phyloP scores from a whole-genome alignment of 2,329 filamentous ascomycete genomes.

The Leptographium wingfieldii region DNA sequence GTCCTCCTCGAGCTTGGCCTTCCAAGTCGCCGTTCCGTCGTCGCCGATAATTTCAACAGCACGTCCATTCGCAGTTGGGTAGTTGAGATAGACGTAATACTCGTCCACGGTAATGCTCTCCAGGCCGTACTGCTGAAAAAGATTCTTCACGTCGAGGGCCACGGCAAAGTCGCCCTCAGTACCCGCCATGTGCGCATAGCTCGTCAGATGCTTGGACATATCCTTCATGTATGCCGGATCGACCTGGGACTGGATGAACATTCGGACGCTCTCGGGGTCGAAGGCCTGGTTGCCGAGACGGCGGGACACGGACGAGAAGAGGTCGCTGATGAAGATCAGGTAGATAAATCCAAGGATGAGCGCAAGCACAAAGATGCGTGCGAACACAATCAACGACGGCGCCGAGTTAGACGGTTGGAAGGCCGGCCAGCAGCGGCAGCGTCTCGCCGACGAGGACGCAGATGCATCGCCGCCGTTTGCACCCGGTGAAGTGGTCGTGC shows the following conservation, averaged over 20 bases:
- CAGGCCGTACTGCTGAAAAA: constrained; percentile 60
- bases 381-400: constrained; percentile 47
- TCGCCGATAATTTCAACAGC: constrained; percentile 67
- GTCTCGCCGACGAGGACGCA: constrained; percentile 6
- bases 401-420: constrained; percentile 27
- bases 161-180: constrained; percentile 83
- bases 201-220: constrained; percentile 64
- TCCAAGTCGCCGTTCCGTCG: constrained; percentile 53
- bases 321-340: constrained; percentile 70
- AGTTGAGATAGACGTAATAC: constrained; percentile 86
- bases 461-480: background rate
- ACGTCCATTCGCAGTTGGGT: constrained; percentile 64
- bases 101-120: constrained; percentile 66
- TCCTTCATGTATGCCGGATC: constrained; percentile 58
- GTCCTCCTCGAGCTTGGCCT: constrained; percentile 73
- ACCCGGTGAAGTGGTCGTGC: background rate
- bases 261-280: constrained; percentile 69
- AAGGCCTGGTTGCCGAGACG: constrained; percentile 59
- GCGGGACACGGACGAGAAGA: constrained; percentile 56
- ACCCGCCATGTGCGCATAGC: constrained; percentile 84
- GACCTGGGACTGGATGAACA: constrained; percentile 60
- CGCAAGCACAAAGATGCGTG: constrained; percentile 61
- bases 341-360: constrained; percentile 70
- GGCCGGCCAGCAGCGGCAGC: constrained; percentile 11
- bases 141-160: constrained; percentile 69